A percentile compares a stretch with the other conserved stretches of the same genome.
Conservation (phyloP, 805 yeast genomes). For the Jamesozyma jinghongensis region DNA sequence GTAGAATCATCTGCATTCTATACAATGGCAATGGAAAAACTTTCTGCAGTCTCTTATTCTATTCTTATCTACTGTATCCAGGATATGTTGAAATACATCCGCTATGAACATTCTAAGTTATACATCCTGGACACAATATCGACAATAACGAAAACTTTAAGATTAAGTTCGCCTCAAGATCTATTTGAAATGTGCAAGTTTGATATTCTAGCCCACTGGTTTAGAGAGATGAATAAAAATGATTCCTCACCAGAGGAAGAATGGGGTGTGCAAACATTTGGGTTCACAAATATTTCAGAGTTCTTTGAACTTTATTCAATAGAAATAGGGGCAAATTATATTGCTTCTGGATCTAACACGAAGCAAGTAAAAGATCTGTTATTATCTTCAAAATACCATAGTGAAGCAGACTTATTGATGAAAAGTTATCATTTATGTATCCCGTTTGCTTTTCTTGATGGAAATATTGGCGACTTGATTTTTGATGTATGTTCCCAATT, state of each 20-base stretch:
- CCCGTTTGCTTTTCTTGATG: slow-evolving; percentile 13
- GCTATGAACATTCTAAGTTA: slow-evolving; percentile 10
- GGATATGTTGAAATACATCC: slow-evolving; percentile 8
- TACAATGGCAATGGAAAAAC: slow-evolving; percentile 11
- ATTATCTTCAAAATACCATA: slow-evolving; percentile 1
- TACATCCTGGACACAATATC: slow-evolving; percentile 13
- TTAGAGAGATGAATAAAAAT: slow-evolving; percentile 1
- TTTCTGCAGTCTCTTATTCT: slow-evolving; percentile 19
- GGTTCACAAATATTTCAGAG: slow-evolving; percentile 7
- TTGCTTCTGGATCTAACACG: slow-evolving; percentile 10
- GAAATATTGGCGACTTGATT: slow-evolving; percentile 9
- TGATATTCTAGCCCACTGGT: slow-evolving; percentile 18
- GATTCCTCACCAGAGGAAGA: not conserved
- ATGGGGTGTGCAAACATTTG: slow-evolving; percentile 20
- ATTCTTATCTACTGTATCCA: slow-evolving; percentile 11
- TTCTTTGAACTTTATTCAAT: slow-evolving; percentile 10
- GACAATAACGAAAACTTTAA: slow-evolving; percentile 4
- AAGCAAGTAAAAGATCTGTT: slow-evolving; percentile 8
- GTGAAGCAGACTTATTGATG: slow-evolving; percentile 9
- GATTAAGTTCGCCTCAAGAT: slow-evolving; percentile 2
- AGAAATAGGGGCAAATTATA: slow-evolving; percentile 17
- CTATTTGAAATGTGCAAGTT: slow-evolving; percentile 19
- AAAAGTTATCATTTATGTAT: slow-evolving; percentile 11
- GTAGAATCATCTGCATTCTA: slow-evolving; percentile 25
- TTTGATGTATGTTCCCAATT: slow-evolving; percentile 6